These are phyloP conservation scores for Umbelopsis isabellina DNA, from an alignment of 192 early-diverging fungal species.

Conservation along the genomic window DNA sequence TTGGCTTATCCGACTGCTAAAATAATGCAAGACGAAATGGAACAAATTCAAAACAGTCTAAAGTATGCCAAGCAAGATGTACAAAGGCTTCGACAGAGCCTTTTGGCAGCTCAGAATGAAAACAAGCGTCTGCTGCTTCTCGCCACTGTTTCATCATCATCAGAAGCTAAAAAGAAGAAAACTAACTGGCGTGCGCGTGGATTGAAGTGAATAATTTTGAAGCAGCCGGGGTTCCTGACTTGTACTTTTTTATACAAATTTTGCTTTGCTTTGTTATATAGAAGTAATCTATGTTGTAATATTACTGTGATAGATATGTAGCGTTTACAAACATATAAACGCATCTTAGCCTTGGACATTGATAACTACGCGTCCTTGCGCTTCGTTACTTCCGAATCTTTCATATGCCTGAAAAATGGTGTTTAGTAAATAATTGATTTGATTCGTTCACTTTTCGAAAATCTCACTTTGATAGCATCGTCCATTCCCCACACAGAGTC, in stretches of 20 bases:
- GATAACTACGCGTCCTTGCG: no score
- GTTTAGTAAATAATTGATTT: not conserved
- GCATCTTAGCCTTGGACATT: not conserved
- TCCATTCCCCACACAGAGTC: no score
- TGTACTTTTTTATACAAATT: no score
- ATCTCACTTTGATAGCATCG: not conserved
- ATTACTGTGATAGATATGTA: not conserved
- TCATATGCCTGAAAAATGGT: no score
- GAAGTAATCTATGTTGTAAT: not conserved
- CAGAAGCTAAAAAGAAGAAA: not conserved
- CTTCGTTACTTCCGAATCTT: no score
- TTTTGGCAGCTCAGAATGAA: constrained; percentile 4
- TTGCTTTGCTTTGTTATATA: no score
- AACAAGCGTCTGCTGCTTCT: constrained; percentile 3
- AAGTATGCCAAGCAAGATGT: constrained; percentile 13
- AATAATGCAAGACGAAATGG: constrained; percentile 12
- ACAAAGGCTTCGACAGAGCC: constrained; percentile 4
- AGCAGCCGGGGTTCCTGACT: no score
- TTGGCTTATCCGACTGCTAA: constrained; percentile 4
- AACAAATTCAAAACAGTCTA: constrained; percentile 11
- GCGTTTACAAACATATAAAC: not conserved
- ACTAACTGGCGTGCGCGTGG: not conserved
- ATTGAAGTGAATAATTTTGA: not conserved
- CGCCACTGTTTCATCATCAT: not conserved
- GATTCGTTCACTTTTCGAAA: not conserved